These are phyloP conservation scores for Raphanus hybrid DNA, from an alignment of 441 rosid species.

Conservation along the genomic window DNA sequence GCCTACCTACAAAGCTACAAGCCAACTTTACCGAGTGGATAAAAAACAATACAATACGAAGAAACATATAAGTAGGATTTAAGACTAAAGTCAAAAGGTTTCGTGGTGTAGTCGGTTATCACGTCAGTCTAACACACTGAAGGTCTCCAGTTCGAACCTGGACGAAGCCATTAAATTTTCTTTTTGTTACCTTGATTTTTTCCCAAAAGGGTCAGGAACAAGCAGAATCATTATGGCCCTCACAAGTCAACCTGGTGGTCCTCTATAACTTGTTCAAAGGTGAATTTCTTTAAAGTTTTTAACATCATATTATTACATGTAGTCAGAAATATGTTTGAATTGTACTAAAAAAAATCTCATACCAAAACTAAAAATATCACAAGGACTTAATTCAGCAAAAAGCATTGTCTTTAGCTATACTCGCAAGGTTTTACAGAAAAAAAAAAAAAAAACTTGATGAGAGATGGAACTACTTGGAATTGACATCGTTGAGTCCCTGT, in stretches of 20 bases:
- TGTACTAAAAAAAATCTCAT: slow-evolving; percentile 6
- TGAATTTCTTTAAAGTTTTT: neutral
- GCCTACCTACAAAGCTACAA: too few species aligned
- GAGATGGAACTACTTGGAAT: slow-evolving; percentile 48
- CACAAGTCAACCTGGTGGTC: too few species aligned
- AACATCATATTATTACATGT: slow-evolving; percentile 22
- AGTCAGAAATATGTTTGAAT: slow-evolving; percentile 21
- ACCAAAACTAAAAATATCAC: neutral
- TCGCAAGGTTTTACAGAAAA: slow-evolving; percentile 24
- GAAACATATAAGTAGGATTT: too few species aligned
- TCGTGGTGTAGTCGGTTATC: slow-evolving; percentile 99
- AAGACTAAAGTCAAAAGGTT: slow-evolving; percentile 10
- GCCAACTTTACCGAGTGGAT: too few species aligned
- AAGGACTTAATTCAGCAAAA: neutral
- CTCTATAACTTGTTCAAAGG: too few species aligned
- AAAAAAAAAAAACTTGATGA: slow-evolving; percentile 38
- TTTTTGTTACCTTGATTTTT: too few species aligned
- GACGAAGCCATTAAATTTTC: too few species aligned
- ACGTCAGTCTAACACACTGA: too few species aligned
- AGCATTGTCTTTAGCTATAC: slow-evolving; percentile 20
- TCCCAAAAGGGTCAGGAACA: too few species aligned
- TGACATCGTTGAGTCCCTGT: slow-evolving; percentile 68
- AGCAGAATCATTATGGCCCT: too few species aligned
- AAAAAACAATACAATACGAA: too few species aligned
- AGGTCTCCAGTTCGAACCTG: too few species aligned